These are phyloP conservation scores for Aspergillus asperescens DNA, from an alignment of 495 filamentous ascomycete genomes.

Conservation along the genomic window DNA sequence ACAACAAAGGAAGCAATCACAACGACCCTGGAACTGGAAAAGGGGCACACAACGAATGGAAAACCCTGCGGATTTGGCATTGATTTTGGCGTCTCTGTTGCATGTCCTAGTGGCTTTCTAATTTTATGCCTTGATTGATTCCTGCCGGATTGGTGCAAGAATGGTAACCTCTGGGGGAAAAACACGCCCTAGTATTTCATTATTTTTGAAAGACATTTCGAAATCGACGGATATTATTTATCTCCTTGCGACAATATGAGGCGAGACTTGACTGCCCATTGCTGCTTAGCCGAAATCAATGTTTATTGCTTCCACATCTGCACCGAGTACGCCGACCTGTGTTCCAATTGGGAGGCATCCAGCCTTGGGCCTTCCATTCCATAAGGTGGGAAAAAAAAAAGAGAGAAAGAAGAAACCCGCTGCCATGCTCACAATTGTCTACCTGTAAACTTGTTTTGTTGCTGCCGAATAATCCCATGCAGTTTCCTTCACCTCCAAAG, in stretches of 20 bases:
- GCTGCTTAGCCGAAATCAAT: background rate
- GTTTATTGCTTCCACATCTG: background rate
- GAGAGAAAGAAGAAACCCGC: background rate
- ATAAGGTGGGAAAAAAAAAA: background rate
- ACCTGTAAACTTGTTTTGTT: slow-evolving; percentile 3
- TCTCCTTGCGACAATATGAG: background rate
- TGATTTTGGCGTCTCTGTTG: background rate
- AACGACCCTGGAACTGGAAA: background rate
- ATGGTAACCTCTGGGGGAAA: background rate
- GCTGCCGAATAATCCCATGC: background rate
- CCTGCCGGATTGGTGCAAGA: background rate
- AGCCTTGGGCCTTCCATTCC: background rate
- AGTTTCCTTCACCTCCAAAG: background rate
- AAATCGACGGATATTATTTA: background rate
- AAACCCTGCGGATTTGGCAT: background rate
- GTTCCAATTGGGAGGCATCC: no score
- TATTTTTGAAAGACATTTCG: background rate
- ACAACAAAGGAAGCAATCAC: background rate
- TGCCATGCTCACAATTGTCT: background rate
- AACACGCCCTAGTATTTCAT: background rate
- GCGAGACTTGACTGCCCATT: background rate
- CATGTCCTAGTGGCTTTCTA: background rate
- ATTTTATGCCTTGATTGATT: background rate
- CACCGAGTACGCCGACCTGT: background rate
- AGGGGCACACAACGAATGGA: background rate